Base-by-base conservation (phyloP, 208 protist genomes). In the Phytomonas sp. region DNA sequence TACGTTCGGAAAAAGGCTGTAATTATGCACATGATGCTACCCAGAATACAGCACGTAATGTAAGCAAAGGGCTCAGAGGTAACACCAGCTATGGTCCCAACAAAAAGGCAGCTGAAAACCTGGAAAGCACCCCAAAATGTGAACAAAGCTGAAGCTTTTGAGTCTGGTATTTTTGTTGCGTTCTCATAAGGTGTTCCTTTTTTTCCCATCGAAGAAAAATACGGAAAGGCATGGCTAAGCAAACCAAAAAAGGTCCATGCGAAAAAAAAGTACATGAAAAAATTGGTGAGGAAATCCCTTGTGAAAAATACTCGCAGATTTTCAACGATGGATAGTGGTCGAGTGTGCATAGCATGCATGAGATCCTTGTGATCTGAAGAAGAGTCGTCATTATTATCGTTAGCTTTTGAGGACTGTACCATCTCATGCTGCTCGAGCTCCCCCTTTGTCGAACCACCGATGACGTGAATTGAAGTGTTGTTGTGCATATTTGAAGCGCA, bases 101-200 rank as follows among this genome's bases (percentile, higher is more conserved):
- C 69, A 9, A 83, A 61, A 43, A 94, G 74, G 60, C 83, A 89
- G 43, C 88, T 85, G 33, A 89, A 29, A 36, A 91, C 85, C 73
- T 94, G 85, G 67, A 86, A 91, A 1, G 75, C 75, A 11, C 88
- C 88, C 77, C 83, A 94, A 68, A 94, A 94, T 15, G 81, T 89
- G 67, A 90, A 91, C 13, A 88, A 65, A 9, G 88, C 90, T 8
- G 85, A 79, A 0, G 88, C 85, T 64, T 81, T 88, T 64, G 79
- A 71, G 63, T 75, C 82, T 59, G 74, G 75, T 56, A 94, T 91
- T 30, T 74, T 51, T 1, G 40, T 34, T 23, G 77, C 71, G 43
- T 83, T 62, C n/a, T 63, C 75, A 73, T 94, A 94, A 17, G 90
- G 85, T 15, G 88, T 94, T 28, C 76, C 82, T 9, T 67, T 72